phyloP scores from a whole-genome alignment of 2,329 filamentous ascomycete species.

The Epichloe elymi region DNA sequence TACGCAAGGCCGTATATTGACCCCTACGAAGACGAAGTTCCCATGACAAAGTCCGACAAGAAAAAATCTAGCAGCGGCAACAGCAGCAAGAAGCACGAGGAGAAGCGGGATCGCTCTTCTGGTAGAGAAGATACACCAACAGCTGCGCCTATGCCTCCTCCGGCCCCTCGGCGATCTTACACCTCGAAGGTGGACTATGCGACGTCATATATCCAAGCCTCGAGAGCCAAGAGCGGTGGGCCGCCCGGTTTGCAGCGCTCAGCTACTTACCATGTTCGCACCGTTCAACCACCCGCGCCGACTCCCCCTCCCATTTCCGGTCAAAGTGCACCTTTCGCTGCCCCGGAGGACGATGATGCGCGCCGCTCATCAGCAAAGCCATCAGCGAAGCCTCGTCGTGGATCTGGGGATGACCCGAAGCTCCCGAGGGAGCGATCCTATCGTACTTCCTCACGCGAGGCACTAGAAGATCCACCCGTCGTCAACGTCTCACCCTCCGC shows the following conservation, averaged over 20 bases:
- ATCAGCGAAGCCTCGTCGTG: conserved; percentile 20
- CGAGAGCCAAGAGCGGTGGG: conserved; percentile 13
- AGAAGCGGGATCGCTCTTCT: conserved; percentile 22
- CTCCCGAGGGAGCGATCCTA: conserved; percentile 17
- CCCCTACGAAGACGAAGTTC: conserved; percentile 18
- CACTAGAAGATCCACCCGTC: conserved; percentile 18
- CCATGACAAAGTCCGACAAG: conserved; percentile 18
- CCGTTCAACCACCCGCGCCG: conserved; percentile 19
- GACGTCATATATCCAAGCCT: conserved; percentile 19
- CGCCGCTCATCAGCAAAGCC: conserved; percentile 20
- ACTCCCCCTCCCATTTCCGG: conserved; percentile 21
- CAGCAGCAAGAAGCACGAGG: conserved; percentile 25
- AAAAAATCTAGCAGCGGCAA: conserved; percentile 24
- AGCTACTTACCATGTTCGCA: conserved; percentile 11
- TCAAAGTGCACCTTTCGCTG: conserved; percentile 14
- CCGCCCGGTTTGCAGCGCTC: conserved; percentile 10
- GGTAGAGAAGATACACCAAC: conserved; percentile 18
- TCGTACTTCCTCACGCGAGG: conserved; percentile 19
- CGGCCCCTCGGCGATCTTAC: conserved; percentile 13
- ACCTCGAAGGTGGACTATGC: conserved; percentile 12
- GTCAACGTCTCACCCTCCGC: conserved; percentile 17
- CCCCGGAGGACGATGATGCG: conserved; percentile 19
- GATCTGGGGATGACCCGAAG: conserved; percentile 16
- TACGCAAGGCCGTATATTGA: conserved; percentile 23
- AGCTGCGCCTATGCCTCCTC: conserved; percentile 10